These are phyloP conservation scores for Candida loeiensis DNA, from an alignment of 805 yeast species.

Conservation along the genomic window DNA sequence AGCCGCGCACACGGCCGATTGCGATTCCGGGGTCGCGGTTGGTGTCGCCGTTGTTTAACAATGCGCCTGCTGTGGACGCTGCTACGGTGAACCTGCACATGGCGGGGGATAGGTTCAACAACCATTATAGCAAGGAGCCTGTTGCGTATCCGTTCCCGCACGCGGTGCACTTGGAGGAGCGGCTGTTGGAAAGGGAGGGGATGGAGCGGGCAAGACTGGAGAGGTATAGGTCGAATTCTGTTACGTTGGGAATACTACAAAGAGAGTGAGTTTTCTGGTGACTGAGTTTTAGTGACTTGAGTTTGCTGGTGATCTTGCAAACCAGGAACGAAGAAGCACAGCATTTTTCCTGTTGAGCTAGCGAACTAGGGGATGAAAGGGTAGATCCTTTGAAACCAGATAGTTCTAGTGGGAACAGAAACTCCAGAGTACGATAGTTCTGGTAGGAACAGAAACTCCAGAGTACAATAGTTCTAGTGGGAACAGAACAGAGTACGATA, in stretches of 20 bases:
- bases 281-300: too few species aligned
- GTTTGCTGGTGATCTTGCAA: too few species aligned
- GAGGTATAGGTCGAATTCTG: slow-evolving; percentile 36
- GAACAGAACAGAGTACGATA: too few species aligned
- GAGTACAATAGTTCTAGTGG: too few species aligned
- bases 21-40: slow-evolving; percentile 4
- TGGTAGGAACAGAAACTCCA: too few species aligned
- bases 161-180: slow-evolving; percentile 34
- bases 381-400: too few species aligned
- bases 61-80: slow-evolving; percentile 25
- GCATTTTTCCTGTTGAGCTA: too few species aligned
- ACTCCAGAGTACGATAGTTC: too few species aligned
- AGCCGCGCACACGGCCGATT: background rate
- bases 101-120: slow-evolving; percentile 13
- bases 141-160: slow-evolving; percentile 37
- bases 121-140: slow-evolving; percentile 50
- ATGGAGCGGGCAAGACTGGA: slow-evolving; percentile 22
- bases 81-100: slow-evolving; percentile 26
- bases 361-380: too few species aligned
- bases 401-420: too few species aligned
- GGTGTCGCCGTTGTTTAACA: slow-evolving; percentile 31
- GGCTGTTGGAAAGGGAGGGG: slow-evolving; percentile 25
- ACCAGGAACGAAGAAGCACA: too few species aligned
- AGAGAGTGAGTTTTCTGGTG: slow-evolving; percentile 14
- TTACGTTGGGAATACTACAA: slow-evolving; percentile 39